phyloP scores from a whole-genome alignment of 345 rosid species.

The Heritiera littoralis region DNA sequence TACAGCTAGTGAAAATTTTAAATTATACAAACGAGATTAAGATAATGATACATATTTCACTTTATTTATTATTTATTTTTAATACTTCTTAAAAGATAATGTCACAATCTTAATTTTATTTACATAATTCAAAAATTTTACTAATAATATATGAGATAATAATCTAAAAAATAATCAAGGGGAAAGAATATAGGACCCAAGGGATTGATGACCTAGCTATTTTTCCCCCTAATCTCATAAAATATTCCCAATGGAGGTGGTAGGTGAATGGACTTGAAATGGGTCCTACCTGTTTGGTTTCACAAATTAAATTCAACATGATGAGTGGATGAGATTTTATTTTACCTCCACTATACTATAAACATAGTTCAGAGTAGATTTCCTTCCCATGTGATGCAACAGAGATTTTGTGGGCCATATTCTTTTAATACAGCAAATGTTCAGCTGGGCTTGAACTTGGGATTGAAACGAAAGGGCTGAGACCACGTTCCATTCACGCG shows the following conservation, averaged over 20 bases:
- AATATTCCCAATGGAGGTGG: not conserved
- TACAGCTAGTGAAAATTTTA: too few species aligned
- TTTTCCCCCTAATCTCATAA: not conserved
- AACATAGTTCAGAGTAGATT: not conserved
- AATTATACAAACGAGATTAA: too few species aligned
- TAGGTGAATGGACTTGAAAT: not conserved
- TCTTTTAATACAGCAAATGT: not conserved
- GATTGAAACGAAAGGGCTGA: not conserved
- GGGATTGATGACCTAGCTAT: not conserved
- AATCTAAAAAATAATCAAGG: not conserved
- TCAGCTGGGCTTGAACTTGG: not conserved
- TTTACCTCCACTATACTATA: not conserved
- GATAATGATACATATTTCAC: too few species aligned
- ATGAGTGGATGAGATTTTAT: constrained; percentile 16
- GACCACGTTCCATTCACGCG: constrained; percentile 3
- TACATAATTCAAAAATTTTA: too few species aligned
- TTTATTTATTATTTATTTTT: too few species aligned
- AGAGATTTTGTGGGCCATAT: constrained; percentile 4
- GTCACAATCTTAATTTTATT: too few species aligned
- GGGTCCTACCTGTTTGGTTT: not conserved
- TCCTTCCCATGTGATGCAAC: constrained; percentile 17
- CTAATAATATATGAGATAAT: too few species aligned
- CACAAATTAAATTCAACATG: not conserved
- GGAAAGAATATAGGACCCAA: constrained; percentile 1
- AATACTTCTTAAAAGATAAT: too few species aligned